Base-by-base conservation (phyloP, 2,329 filamentous ascomycete species). In the Cladosporium sp. region DNA sequence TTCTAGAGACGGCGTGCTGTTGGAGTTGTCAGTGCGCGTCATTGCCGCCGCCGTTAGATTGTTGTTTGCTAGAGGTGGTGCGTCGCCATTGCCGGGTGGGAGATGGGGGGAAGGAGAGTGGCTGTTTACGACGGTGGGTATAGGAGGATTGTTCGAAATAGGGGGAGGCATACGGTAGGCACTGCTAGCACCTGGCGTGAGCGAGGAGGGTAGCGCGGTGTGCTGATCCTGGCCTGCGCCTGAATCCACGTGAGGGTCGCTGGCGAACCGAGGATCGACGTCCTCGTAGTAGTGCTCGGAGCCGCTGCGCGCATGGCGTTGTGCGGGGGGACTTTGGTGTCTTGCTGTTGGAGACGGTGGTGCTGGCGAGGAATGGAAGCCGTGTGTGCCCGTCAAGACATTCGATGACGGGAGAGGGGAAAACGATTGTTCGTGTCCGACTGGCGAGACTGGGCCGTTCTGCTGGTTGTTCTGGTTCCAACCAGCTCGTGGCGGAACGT, bases 211-310 rank as follows among this genome's bases (percentile, higher is more conserved):
- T 27, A 48, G n/a, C 20, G 18, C 45, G 17, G 36, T 48, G 29
- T 24, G 24, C 39, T 41, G 39, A 15, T 41, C 20, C n/a, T 48
- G 45, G 27, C 32, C 37, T 32, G 27, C 37, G 45, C 44, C 44
- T 13, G 22, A 24, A 19, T 47, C 44, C 27, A 48, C 37, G 17
- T 48, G 37, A 9, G 45, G 45, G 19, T 48, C 45, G 13, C 45
- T 48, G 48, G 83, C 86, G 63, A 96, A 97, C 51, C 84, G 87
- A 39, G 92, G 90, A 58, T 96, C 90, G 11, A 96, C 83, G 66
- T 97, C 92, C 75, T 97, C 93, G 64, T 95, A 95, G 70, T 97
- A 97, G 55, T 79, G 71, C 38, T 74, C 68, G 15, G 77, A 75
- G 43, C 60, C 68, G 19, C 61, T 61, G 32, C 69, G 66, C 6